These are phyloP conservation scores for Nadsonia fulvescens DNA, from an alignment of 805 yeast genomes.

Conservation along the genomic window DNA sequence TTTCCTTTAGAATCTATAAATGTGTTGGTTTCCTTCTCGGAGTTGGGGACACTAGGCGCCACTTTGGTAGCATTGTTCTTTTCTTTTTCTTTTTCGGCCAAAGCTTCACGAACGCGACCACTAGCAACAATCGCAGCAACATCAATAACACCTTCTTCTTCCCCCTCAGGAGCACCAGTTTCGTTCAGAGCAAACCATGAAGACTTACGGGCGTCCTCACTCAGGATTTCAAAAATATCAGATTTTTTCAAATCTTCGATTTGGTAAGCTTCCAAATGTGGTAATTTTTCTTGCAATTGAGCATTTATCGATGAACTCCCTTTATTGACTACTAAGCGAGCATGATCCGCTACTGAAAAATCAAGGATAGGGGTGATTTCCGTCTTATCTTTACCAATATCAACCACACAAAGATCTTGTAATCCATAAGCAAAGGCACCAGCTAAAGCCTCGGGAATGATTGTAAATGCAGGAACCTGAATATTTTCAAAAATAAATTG, in stretches of 20 bases:
- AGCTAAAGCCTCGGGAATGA: constrained; percentile 51
- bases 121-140: constrained; percentile 80
- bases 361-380: constrained; percentile 72
- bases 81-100: constrained; percentile 43
- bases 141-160: constrained; percentile 63
- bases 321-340: constrained; percentile 26
- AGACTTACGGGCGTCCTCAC: constrained; percentile 35
- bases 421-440: constrained; percentile 50
- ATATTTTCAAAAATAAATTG: constrained; percentile 59
- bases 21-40: constrained; percentile 52
- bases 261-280: constrained; percentile 37
- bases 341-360: constrained; percentile 41
- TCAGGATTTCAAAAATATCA: constrained; percentile 60
- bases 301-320: constrained; percentile 58
- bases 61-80: constrained; percentile 20
- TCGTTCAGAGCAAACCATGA: constrained; percentile 41
- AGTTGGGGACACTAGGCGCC: constrained; percentile 35
- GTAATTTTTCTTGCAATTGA: constrained; percentile 33
- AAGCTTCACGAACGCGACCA: constrained; percentile 50
- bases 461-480: constrained; percentile 52
- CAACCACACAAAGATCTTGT: constrained; percentile 55
- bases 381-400: constrained; percentile 58
- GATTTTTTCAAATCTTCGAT: constrained; percentile 62
- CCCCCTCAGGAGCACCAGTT: constrained; percentile 18
- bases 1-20: constrained; percentile 46